Evolutionary conservation across 768 basidiomycete genomes (phyloP).

Genomic region (Phallus indusiatus): DNA sequence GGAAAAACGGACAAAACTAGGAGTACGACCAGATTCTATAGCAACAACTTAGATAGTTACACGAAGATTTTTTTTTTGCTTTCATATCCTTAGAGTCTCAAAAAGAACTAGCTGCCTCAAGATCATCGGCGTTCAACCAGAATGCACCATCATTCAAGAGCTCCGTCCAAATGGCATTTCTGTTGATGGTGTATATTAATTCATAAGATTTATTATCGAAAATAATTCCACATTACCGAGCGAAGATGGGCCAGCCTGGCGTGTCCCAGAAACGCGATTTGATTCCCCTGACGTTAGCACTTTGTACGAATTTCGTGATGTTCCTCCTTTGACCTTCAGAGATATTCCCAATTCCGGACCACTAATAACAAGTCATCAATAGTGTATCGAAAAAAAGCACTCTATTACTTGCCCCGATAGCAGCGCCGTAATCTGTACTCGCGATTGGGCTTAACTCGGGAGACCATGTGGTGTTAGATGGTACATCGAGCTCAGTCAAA

Average conservation of each 20-base stretch:
- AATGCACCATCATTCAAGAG: slow-evolving; percentile 35
- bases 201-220: not conserved
- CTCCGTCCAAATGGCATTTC: slow-evolving; percentile 33
- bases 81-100: slow-evolving; percentile 1
- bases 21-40: slow-evolving; percentile 12
- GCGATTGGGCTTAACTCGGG: slow-evolving; percentile 38
- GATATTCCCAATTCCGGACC: slow-evolving; percentile 37
- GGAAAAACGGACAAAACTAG: slow-evolving; percentile 21
- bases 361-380: slow-evolving; percentile 12
- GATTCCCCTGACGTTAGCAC: slow-evolving; percentile 36
- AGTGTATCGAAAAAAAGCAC: not conserved
- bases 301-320: slow-evolving; percentile 30
- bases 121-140: slow-evolving; percentile 46
- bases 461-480: slow-evolving; percentile 31
- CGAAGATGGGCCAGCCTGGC: slow-evolving; percentile 38
- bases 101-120: slow-evolving; percentile 31
- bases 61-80: not conserved
- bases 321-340: slow-evolving; percentile 28
- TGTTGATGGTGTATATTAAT: slow-evolving; percentile 10
- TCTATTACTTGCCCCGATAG: slow-evolving; percentile 24
- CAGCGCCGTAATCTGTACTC: slow-evolving; percentile 36
- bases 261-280: slow-evolving; percentile 45
- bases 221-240: slow-evolving; percentile 11
- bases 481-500: slow-evolving; percentile 29
- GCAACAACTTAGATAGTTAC: not conserved